These are phyloP conservation scores for Blastobotrys arbuscula DNA, from an alignment of 1,139 yeast species.

Conservation along the genomic window DNA sequence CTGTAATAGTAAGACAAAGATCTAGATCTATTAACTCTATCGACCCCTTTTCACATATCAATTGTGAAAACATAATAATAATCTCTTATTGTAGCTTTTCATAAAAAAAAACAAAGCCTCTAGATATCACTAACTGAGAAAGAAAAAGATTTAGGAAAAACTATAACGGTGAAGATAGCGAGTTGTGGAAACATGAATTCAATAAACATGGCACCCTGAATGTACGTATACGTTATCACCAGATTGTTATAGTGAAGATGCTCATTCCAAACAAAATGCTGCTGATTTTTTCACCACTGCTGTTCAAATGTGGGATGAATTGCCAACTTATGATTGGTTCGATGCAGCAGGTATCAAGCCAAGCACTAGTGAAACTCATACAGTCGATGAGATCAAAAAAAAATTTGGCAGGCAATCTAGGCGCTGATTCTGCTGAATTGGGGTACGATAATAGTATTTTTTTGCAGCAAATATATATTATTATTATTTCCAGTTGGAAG, in stretches of 20 bases:
- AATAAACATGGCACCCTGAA: slow-evolving; percentile 95
- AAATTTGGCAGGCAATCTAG: slow-evolving; percentile 49
- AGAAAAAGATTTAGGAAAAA: slow-evolving; percentile 93
- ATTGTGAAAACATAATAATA: too few species aligned
- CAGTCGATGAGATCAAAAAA: slow-evolving; percentile 58
- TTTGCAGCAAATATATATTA: slow-evolving; percentile 79
- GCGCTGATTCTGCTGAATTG: slow-evolving; percentile 43
- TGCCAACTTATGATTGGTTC: slow-evolving; percentile 71
- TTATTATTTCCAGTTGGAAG: slow-evolving; percentile 79
- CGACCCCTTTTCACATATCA: too few species aligned
- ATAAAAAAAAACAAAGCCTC: too few species aligned
- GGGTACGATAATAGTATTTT: slow-evolving; percentile 23
- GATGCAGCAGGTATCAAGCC: slow-evolving; percentile 65
- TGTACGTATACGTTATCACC: slow-evolving; percentile 79
- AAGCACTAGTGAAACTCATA: slow-evolving; percentile 52
- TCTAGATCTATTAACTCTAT: too few species aligned
- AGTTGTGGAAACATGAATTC: slow-evolving; percentile 88
- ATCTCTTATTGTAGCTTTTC: too few species aligned
- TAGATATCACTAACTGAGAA: too few species aligned
- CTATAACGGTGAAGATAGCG: slow-evolving; percentile 64
- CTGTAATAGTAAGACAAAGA: too few species aligned
- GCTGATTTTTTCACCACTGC: slow-evolving; percentile 73
- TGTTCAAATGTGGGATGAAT: slow-evolving; percentile 52
- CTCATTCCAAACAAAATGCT: slow-evolving; percentile 51
- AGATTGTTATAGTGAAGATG: slow-evolving; percentile 48